phyloP scores from a whole-genome alignment of 163 green algal species.

The Smithsoniella earleae region DNA sequence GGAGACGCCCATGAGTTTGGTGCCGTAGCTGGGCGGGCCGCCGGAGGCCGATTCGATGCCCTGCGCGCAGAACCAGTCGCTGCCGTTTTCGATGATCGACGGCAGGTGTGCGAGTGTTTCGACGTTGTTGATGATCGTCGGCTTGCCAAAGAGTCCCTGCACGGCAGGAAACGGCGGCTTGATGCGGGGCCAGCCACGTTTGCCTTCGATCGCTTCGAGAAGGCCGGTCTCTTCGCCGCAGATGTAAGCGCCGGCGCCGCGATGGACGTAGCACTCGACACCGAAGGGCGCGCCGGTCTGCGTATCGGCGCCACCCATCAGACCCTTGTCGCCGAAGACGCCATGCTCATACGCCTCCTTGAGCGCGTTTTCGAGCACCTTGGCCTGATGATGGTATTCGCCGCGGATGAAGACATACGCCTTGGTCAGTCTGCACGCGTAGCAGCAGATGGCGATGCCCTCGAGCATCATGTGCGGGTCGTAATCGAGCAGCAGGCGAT shows the following conservation, averaged over 20 bases:
- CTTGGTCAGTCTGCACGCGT: no score
- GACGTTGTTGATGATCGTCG: conserved; percentile 37
- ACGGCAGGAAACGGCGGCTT: conserved; percentile 35
- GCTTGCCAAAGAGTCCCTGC: conserved; percentile 25
- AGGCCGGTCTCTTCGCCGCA: conserved; percentile 36
- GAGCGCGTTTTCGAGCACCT: no score
- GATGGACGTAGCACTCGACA: conserved; percentile 24
- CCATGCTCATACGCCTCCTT: no score
- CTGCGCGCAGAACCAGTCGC: background rate
- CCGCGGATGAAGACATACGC: no score
- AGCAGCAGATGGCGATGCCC: no score
- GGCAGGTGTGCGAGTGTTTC: conserved; percentile 32
- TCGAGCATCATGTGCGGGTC: conserved; percentile 64
- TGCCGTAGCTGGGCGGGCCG: conserved; percentile 30
- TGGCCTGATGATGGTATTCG: no score
- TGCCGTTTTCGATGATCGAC: conserved; percentile 24
- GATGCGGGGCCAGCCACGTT: conserved; percentile 35
- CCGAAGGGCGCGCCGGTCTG: conserved; percentile 33
- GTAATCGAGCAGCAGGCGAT: conserved; percentile 61
- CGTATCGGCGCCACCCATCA: no score
- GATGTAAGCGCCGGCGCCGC: no score
- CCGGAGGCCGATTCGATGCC: conserved; percentile 12
- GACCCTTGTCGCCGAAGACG: no score
- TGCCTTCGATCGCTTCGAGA: conserved; percentile 34
- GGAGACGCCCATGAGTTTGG: conserved; percentile 34